A percentile compares a stretch with the other conserved stretches of the same genome.
Evolutionary conservation across 768 basidiomycete genomes (phyloP).

Genomic region (Tephrocybe sp.): DNA sequence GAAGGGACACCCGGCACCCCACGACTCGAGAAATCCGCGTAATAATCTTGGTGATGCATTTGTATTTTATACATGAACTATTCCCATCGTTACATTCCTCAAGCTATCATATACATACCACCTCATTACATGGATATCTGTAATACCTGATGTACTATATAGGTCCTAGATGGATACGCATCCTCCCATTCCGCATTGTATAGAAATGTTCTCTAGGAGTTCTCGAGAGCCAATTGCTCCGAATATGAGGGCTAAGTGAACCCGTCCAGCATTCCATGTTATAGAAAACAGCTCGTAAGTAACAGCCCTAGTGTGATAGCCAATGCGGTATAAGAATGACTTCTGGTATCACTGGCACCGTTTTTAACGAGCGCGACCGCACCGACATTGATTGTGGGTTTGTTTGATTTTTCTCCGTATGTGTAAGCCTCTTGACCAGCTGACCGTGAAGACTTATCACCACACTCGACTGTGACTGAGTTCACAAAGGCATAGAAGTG

Average conservation of each 20-base stretch:
- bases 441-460: slow-evolving; percentile 41
- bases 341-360: slow-evolving; percentile 30
- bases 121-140: slow-evolving; percentile 9
- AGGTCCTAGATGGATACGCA: background rate
- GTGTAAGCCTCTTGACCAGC: slow-evolving; percentile 60
- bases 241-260: background rate
- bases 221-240: background rate
- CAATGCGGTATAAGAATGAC: slow-evolving; percentile 18
- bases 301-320: slow-evolving; percentile 24
- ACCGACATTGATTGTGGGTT: slow-evolving; percentile 54
- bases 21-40: background rate
- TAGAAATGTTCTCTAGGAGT: too few species aligned
- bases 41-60: too few species aligned
- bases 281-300: slow-evolving; percentile 19
- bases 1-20: slow-evolving; percentile 26
- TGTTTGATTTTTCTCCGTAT: slow-evolving; percentile 53
- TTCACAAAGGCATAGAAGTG: slow-evolving; percentile 69
- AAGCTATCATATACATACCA: slow-evolving; percentile 1
- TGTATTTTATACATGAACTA: background rate
- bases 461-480: slow-evolving; percentile 63
- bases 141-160: slow-evolving; percentile 4
- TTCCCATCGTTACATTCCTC: background rate
- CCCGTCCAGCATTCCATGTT: background rate
- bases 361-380: slow-evolving; percentile 50
- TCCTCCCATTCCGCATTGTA: background rate